phyloP scores from a whole-genome alignment of 768 basidiomycete species.

The Tremella mesenterica region DNA sequence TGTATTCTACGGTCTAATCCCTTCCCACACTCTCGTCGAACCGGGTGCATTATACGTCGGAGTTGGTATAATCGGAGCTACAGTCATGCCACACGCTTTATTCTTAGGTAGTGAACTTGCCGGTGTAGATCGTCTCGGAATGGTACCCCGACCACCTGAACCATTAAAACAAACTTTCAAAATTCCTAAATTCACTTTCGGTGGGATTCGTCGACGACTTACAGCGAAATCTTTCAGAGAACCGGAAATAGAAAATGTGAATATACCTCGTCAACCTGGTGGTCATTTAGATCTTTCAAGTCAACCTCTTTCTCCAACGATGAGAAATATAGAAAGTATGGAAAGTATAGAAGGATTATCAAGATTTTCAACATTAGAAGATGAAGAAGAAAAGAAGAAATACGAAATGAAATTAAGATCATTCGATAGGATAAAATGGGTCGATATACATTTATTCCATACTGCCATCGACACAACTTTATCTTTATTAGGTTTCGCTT shows the following conservation, averaged over 20 bases:
- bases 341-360: too few relatives aligned
- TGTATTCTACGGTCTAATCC: conserved; percentile 68
- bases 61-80: conserved; percentile 51
- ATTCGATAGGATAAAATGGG: conserved; percentile 43
- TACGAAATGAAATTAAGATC: conserved; percentile 32
- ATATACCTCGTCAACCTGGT: background rate
- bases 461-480: conserved; percentile 55
- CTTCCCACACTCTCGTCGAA: conserved; percentile 49
- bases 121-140: conserved; percentile 63
- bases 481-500: conserved; percentile 68
- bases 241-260: background rate
- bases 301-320: background rate
- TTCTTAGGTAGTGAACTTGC: conserved; percentile 80
- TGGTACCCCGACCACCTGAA: conserved; percentile 23
- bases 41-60: conserved; percentile 45
- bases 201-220: background rate
- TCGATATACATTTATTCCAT: conserved; percentile 40
- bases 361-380: too few relatives aligned
- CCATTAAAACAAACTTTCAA: background rate
- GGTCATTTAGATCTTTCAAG: background rate
- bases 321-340: background rate
- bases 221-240: background rate
- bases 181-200: conserved; percentile 11
- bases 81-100: conserved; percentile 89
- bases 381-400: conserved; percentile 13